Percentiles rank a stretch among this genome's conserved stretches.
Conservation (phyloP, 2,329 filamentous ascomycete genomes). For the Myriosclerotinia duriaeana region DNA sequence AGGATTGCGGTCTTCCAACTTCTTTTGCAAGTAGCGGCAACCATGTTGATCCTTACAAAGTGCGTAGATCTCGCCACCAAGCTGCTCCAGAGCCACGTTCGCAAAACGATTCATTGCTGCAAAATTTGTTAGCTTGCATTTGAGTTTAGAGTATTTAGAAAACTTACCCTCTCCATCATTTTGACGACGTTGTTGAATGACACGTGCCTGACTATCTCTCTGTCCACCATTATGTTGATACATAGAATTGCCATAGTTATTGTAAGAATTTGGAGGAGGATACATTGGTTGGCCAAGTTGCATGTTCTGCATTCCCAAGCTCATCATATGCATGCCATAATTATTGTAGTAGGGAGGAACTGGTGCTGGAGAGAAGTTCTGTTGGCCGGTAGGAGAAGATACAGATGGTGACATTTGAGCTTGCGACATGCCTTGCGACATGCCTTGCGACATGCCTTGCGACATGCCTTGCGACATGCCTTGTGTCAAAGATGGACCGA, state of each 20-base stretch:
- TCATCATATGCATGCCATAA: constrained; percentile 59
- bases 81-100: constrained; percentile 77
- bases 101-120: constrained; percentile 75
- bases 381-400: constrained; percentile 36
- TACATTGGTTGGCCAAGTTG: constrained; percentile 55
- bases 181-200: constrained; percentile 72
- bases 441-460: constrained; percentile 44
- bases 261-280: constrained; percentile 55
- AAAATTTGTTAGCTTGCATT: constrained; percentile 27
- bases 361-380: constrained; percentile 31
- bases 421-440: constrained; percentile 42
- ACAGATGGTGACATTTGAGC: constrained; percentile 34
- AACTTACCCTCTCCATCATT: constrained; percentile 67
- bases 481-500: constrained; percentile 62
- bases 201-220: constrained; percentile 73
- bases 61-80: constrained; percentile 79
- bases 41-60: constrained; percentile 98
- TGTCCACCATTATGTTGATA: constrained; percentile 47
- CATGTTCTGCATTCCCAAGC: constrained; percentile 68
- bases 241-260: constrained; percentile 35
- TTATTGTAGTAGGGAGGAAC: constrained; percentile 41
- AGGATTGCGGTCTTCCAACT: constrained; percentile 84
- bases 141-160: background rate
- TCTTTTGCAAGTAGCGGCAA: constrained; percentile 94
- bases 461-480: constrained; percentile 44